Base-by-base conservation (phyloP, 257 asterid genomes). In the Fraxinus anomala region DNA sequence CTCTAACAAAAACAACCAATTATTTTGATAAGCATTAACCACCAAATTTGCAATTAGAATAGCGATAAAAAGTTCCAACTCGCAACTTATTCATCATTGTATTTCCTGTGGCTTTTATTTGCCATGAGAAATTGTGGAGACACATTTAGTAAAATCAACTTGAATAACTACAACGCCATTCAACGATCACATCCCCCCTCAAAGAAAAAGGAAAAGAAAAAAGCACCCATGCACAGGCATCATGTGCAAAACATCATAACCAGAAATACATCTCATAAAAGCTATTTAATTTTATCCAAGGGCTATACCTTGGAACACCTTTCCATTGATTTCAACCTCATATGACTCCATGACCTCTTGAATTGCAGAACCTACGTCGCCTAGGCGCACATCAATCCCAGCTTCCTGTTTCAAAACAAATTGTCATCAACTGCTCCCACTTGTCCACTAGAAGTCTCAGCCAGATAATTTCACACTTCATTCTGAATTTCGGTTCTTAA, bases 281-380 rank as follows among this genome's bases (percentile, higher is more conserved):
- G 74, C 28, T 76, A 72, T 70, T 73, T 68, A 70, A 66, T 54
- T 76, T 30, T 66, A 61, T 31, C 26, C 74, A 39, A 73, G 63
- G 59, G 59, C 51, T 47, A 51, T 89, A 95, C 98, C 98, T 89
- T 91, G 99, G 84, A 82, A 96, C 74, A 86, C 88, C 85, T 96
- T 96, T 47, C 99, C 99, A 74, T 92, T 96, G 51, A 96, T 96
- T 86, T 93, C 99, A 56, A 96, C 99, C 87, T 93, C 99, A 84
- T 96, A 93, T 11, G 99, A 96, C 87, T 93, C 97, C 99, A 96
- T 96, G 85, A 96, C 98, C 87, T 93, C 99, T 86, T 96, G 99
- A 80, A 96, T 93, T 78, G 98, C 99, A 85, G 99, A 97, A 87
- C 99, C 97, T 70, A 93, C 89, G 80, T 91, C 94, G 75, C 97